Evolutionary conservation across 169 alveolate species (phyloP).

Genomic region (Eimeria zaria): DNA sequence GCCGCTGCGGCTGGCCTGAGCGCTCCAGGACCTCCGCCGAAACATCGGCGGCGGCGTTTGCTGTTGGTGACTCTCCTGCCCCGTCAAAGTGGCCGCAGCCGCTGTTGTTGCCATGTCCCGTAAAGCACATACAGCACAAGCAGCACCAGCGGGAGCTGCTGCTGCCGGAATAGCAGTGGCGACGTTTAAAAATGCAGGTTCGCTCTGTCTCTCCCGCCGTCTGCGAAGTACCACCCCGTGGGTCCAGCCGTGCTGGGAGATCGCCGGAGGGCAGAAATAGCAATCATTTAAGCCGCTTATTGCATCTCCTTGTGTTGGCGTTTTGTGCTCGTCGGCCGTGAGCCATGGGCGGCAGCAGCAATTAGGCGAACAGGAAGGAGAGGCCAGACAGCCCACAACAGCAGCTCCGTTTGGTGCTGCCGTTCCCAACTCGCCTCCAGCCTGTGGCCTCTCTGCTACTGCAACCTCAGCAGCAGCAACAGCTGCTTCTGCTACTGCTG

Average conservation of each 20-base stretch:
- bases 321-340: neutral
- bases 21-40: constrained; percentile 31
- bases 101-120: constrained; percentile 40
- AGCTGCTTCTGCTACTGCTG: neutral
- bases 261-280: constrained; percentile 4
- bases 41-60: constrained; percentile 49
- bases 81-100: constrained; percentile 49
- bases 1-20: neutral
- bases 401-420: neutral
- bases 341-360: neutral
- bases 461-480: neutral
- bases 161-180: neutral
- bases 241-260: neutral
- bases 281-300: neutral
- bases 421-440: neutral
- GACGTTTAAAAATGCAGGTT: neutral
- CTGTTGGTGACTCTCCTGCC: constrained; percentile 25
- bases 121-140: constrained; percentile 12
- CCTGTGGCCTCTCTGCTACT: neutral
- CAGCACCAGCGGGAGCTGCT: constrained; percentile 57
- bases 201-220: constrained; percentile 32
- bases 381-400: neutral
- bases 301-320: neutral
- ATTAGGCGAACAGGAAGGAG: neutral
- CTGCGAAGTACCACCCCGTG: constrained; percentile 3